Conservation (phyloP, 768 basidiomycete genomes). For the Clitopilus passeckerianus region DNA sequence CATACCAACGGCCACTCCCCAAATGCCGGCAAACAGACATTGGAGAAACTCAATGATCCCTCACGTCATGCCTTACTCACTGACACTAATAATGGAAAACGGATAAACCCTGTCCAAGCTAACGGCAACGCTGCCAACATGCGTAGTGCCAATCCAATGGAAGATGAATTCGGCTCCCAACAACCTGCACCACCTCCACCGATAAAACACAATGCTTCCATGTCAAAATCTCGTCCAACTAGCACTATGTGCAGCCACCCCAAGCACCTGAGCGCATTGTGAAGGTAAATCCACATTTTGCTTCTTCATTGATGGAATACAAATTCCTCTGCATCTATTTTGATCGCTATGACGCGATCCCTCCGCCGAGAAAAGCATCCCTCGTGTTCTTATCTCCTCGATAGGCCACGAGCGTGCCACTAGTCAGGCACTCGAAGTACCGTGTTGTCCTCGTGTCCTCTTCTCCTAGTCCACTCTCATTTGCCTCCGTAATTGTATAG, state of each 20-base stretch:
- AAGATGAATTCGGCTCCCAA: background rate
- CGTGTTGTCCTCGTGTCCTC: background rate
- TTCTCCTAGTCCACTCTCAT: conserved; percentile 7
- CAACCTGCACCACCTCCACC: background rate
- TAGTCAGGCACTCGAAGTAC: background rate
- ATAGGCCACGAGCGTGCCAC: background rate
- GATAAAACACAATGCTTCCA: background rate
- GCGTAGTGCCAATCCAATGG: background rate
- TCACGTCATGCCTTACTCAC: background rate
- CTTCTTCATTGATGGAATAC: background rate
- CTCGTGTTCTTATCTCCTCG: background rate
- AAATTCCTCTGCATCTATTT: background rate
- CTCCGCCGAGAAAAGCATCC: background rate
- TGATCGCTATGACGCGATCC: background rate
- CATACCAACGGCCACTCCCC: background rate
- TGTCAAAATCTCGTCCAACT: background rate
- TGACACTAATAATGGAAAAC: background rate
- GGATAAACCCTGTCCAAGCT: background rate
- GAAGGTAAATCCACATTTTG: background rate
- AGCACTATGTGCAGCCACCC: background rate
- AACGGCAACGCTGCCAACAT: background rate
- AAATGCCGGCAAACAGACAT: background rate
- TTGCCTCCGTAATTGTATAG: conserved; percentile 8
- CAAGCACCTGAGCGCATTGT: background rate
- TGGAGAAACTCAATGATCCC: background rate